Percentiles rank a stretch among this genome's conserved stretches.
phyloP scores from a whole-genome alignment of 495 filamentous ascomycete species.

The Aspergillus heteromorphus region DNA sequence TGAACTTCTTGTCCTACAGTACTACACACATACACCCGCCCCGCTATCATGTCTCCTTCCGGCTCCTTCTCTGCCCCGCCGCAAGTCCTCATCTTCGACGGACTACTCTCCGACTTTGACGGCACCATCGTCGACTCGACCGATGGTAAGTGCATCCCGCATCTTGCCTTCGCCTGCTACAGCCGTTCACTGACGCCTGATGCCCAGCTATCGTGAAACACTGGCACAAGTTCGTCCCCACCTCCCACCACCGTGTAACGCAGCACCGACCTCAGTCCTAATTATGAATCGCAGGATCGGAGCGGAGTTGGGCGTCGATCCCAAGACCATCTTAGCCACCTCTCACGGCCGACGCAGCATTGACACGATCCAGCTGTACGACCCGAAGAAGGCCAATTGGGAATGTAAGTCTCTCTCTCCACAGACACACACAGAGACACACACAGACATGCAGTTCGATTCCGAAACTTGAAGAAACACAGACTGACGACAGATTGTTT shows the following conservation, averaged over 20 bases:
- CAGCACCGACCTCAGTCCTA: neutral
- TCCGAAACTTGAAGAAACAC: neutral
- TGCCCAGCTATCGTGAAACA: slow-evolving; percentile 78
- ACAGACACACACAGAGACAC: neutral
- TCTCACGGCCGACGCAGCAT: slow-evolving; percentile 86
- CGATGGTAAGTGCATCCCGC: slow-evolving; percentile 25
- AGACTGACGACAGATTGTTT: slow-evolving; percentile 1
- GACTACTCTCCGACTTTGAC: slow-evolving; percentile 88
- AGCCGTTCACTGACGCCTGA: slow-evolving; percentile 7
- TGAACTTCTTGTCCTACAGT: slow-evolving; percentile 1
- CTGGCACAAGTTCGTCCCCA: slow-evolving; percentile 67
- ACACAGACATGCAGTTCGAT: neutral
- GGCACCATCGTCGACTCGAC: slow-evolving; percentile 50
- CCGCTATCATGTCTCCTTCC: slow-evolving; percentile 27
- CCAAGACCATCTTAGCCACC: slow-evolving; percentile 73
- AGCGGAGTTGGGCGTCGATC: slow-evolving; percentile 75
- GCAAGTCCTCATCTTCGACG: slow-evolving; percentile 61
- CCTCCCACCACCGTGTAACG: neutral
- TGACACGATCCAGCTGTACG: slow-evolving; percentile 68
- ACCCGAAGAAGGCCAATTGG: slow-evolving; percentile 78
- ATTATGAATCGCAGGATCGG: slow-evolving; percentile 56
- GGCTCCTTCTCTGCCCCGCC: slow-evolving; percentile 55
- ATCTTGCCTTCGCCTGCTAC: neutral
- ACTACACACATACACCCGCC: slow-evolving; percentile 11
- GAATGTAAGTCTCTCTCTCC: slow-evolving; percentile 60